Evolutionary conservation across 2,329 filamentous ascomycete species (phyloP).

Genomic region (Diaporthe vaccinii): DNA sequence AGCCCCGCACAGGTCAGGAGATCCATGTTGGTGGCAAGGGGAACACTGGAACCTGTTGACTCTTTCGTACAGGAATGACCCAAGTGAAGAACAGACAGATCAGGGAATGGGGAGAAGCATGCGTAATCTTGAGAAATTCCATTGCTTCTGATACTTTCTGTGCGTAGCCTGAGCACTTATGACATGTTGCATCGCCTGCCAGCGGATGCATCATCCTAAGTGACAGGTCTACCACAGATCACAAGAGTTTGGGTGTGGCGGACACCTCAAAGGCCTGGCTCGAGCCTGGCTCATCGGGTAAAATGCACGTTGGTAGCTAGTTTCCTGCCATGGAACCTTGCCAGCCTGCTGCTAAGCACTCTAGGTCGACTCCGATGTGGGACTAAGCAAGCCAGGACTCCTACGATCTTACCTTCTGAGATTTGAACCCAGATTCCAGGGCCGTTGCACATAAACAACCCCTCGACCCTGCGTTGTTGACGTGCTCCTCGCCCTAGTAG

Average conservation of each 20-base stretch:
- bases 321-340: background rate
- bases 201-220: background rate
- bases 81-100: background rate
- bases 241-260: background rate
- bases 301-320: constrained; percentile 8
- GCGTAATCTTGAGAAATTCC: background rate
- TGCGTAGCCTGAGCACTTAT: background rate
- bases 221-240: background rate
- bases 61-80: background rate
- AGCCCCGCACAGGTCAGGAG: background rate
- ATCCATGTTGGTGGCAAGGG: background rate
- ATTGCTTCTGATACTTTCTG: background rate
- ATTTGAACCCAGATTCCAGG: constrained; percentile 3
- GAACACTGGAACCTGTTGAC: background rate
- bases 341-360: background rate
- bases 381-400: constrained; percentile 1
- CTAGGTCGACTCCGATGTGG: background rate
- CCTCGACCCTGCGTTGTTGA: background rate
- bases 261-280: background rate
- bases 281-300: background rate
- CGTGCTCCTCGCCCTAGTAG: background rate
- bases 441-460: background rate
- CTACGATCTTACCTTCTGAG: background rate
- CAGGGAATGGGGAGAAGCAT: background rate
- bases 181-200: background rate